Evolutionary conservation across 805 yeast genomes (phyloP).

Genomic region (Yarrowia yakushimensis): DNA sequence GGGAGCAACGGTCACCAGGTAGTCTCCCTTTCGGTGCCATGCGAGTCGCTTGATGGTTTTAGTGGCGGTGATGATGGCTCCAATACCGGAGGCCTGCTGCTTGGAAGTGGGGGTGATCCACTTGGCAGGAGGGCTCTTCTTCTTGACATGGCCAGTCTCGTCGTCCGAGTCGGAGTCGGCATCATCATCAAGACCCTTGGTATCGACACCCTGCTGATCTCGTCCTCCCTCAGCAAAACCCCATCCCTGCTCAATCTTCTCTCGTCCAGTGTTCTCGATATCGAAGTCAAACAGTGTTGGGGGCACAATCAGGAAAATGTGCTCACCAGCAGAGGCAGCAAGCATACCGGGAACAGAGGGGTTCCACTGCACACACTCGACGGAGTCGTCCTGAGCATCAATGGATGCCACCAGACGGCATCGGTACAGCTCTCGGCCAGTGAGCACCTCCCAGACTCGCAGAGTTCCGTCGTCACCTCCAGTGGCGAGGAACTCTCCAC

Average conservation of each 20-base stretch:
- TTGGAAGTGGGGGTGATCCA: constrained; percentile 79
- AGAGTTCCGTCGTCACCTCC: constrained; percentile 97
- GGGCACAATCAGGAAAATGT: constrained; percentile 74
- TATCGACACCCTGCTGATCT: constrained; percentile 31
- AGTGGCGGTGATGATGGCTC: constrained; percentile 63
- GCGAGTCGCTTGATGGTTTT: constrained; percentile 72
- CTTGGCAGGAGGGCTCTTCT: constrained; percentile 54
- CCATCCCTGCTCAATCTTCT: constrained; percentile 84
- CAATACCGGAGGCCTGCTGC: constrained; percentile 60
- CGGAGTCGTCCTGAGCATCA: constrained; percentile 60
- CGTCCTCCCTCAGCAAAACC: constrained; percentile 58
- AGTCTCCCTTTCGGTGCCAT: constrained; percentile 98
- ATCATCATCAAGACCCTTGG: constrained; percentile 36
- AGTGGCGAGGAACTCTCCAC: constrained; percentile 93
- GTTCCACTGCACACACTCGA: constrained; percentile 85
- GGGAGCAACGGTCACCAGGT: constrained; percentile 95
- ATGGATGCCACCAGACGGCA: constrained; percentile 38
- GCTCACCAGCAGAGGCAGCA: constrained; percentile 81
- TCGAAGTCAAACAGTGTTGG: constrained; percentile 81
- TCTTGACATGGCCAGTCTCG: constrained; percentile 34
- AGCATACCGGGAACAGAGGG: constrained; percentile 70
- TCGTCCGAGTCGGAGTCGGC: constrained; percentile 41
- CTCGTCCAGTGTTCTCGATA: constrained; percentile 74
- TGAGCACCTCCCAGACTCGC: constrained; percentile 92
- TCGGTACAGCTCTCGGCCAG: constrained; percentile 89